Base-by-base conservation (phyloP, 106 monocot genomes). In the Agapanthus africanus region DNA sequence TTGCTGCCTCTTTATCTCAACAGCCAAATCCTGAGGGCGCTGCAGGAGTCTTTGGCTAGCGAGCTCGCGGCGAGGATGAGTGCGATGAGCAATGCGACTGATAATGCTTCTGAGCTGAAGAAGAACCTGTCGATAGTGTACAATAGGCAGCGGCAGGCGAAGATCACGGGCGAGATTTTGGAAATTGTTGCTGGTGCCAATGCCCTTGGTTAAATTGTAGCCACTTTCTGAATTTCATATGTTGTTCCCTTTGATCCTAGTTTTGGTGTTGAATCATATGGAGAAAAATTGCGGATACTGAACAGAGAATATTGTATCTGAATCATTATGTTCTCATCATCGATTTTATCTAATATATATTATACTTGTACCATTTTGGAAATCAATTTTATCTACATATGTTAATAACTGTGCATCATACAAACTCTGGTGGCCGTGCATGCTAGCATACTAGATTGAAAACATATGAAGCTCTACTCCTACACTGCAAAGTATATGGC, bases 1-100 rank as follows among this genome's bases (percentile, higher is more conserved):
- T 70, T 95, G 28, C 79, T 95, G 21, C 95, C 95, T 0, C 74
- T 95, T 30, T 95, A 95, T 72, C 85, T 95, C 64, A 95, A 95
- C 88, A 85, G 85, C 70, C 95, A 95, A 78, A 82, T 95, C 37
- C 83, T 95, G 21, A 80, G 95, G 63, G 82, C 95, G 4, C 75
- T 95, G 40, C 95, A 95, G 85, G 95, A 95, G 68, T 95, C 95
- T 0, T 74, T 95, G 59, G 91, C 95, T 23, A 95, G 91, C 31
- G 91, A 95, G 73, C 91, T 95, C 32, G 94, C 94, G 7, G 85
- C 95, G 0, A 78, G 91, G 72, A 95, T 91, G 95, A 88, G 75
- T 41, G 95, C 91, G 28, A 95, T 95, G 94, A 95, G 91, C 83
- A 88, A 68, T 39, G 94, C 94, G 7, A 75, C 85, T 0, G 94